phyloP scores from a whole-genome alignment of 2,329 filamentous ascomycete genomes.

The Hortaea sp. region DNA sequence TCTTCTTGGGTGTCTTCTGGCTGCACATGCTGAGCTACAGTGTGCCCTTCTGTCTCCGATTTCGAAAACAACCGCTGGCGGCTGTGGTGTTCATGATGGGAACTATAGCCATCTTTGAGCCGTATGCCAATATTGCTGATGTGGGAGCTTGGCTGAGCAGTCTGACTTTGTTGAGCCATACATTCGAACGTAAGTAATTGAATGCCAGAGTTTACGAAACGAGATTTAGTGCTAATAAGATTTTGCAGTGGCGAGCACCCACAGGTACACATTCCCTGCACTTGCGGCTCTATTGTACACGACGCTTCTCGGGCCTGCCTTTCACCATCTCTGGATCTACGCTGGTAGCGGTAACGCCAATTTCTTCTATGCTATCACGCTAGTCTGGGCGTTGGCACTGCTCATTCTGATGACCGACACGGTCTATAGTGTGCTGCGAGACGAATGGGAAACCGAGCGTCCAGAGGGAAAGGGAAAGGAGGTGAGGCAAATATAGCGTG shows the following conservation, averaged over 20 bases:
- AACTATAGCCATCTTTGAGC: slow-evolving; percentile 90
- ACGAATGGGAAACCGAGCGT: slow-evolving; percentile 87
- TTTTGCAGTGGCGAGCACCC: slow-evolving; percentile 51
- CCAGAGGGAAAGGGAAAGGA: slow-evolving; percentile 88
- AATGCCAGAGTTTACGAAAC: too few relatives aligned
- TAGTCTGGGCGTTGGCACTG: slow-evolving; percentile 93
- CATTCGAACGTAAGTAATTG: slow-evolving; percentile 61
- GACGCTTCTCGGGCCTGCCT: slow-evolving; percentile 80
- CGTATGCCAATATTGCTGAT: slow-evolving; percentile 88
- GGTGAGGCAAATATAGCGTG: slow-evolving; percentile 61
- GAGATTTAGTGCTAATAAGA: not conserved
- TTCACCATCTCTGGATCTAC: slow-evolving; percentile 97
- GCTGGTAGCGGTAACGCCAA: slow-evolving; percentile 96
- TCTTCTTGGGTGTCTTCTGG: slow-evolving; percentile 98
- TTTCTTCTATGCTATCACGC: slow-evolving; percentile 97
- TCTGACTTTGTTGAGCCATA: slow-evolving; percentile 77
- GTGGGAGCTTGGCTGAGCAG: slow-evolving; percentile 75
- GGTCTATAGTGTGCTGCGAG: slow-evolving; percentile 76
- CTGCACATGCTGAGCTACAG: slow-evolving; percentile 87
- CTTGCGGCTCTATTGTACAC: slow-evolving; percentile 77
- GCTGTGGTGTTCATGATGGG: slow-evolving; percentile 77
- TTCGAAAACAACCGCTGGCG: slow-evolving; percentile 78
- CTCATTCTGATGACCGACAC: slow-evolving; percentile 80
- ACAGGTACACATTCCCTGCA: slow-evolving; percentile 78
- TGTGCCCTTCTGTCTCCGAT: slow-evolving; percentile 69